Base-by-base conservation (phyloP, 2,329 filamentous ascomycete species). In the Chaetothyriales sp. region DNA sequence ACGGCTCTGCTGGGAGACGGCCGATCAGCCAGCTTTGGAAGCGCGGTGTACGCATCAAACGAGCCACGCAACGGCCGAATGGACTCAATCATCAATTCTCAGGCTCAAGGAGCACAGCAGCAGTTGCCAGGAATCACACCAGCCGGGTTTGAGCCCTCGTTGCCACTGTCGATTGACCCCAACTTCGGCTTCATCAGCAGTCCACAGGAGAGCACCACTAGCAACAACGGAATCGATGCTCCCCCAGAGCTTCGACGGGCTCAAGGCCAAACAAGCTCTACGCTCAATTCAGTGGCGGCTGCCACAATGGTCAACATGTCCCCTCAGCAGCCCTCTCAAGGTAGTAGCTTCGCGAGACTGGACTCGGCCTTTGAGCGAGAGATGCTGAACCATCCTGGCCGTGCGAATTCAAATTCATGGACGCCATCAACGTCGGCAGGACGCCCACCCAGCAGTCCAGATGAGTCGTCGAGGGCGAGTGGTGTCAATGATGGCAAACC, bases 321-420 rank as follows among this genome's bases (percentile, higher is more conserved):
- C 10, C 15, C 56, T 50, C 53, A 57, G 15, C 54, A 54, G 42
- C 58, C 56, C 49, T 55, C 54, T 19, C 19, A 12, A n/a, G n/a
- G n/a, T 15, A 47, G 51, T 44, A 56, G 53, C 46, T 43, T 59
- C 3, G 56, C 56, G 18, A 60, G 57, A 45, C 55, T 60, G 18
- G 57, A 56, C 25, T 56, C 58, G 9, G 50, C 55, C 12, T 57
- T 57, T 25, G 53, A 53, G n/a, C 55, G 52, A 42, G 53, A 58
- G 43, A 47, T 52, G 36, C 53, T 57, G 25, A 59, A 51, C 32
- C 32, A 39, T 39, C 32, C 32, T 39, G 32, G 32, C 15, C 32
- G 3, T 2, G 15, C 10, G 10, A 39, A 39, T 39, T 10, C 10
- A 15, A 56, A 51, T 28, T 49, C 55, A 51, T 58, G 55, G 56